Base-by-base conservation (phyloP, 148 eudicot species). In the Fagopyrum esculentum region DNA sequence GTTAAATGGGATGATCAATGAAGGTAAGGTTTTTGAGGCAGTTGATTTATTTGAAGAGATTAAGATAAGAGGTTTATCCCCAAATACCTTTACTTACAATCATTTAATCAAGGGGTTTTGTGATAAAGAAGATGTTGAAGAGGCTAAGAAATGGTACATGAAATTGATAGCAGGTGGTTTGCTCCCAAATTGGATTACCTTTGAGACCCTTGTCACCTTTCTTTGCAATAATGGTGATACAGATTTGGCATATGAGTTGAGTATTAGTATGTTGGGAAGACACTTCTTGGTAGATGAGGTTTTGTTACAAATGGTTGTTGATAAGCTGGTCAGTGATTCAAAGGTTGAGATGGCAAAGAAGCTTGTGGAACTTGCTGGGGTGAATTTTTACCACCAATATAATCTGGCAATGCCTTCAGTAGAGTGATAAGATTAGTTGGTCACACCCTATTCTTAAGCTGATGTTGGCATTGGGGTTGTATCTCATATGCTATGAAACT, bases 161-260 rank as follows among this genome's bases (percentile, higher is more conserved):
- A 47, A 22, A 29, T 68, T 84, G 81, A 22, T 69, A 73, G 54
- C 17, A 26, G 74, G 49, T 75, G 81, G 54, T 30, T n/a, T 16
- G 77, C 71, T 0, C 30, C 69, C 29, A 35, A 68, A 2, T 43
- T 19, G 45, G 78, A 56, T 19, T 73, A 78, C 70, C 43, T 66
- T 66, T 40, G 70, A 66, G 70, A 66, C 45, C 17, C 70, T 66
- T 13, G 46, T 66, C 66, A 15, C 71, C 15, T 74, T 73, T 81
- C 79, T 80, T 76, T 83, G 86, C 73, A 60, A 73, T 6, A 76
- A 68, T 46, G 77, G 47, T 44, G 86, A 83, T 63, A 78, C 81
- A 15, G 45, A 30, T 44, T 78, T 83, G 69, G 86, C 51, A 56
- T 79, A 74, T 4, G 54, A 22, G 74, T 52, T 80, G 72, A 80